Base-by-base conservation (phyloP, 2,329 filamentous ascomycete species). In the Hansfordia pulvinata region DNA sequence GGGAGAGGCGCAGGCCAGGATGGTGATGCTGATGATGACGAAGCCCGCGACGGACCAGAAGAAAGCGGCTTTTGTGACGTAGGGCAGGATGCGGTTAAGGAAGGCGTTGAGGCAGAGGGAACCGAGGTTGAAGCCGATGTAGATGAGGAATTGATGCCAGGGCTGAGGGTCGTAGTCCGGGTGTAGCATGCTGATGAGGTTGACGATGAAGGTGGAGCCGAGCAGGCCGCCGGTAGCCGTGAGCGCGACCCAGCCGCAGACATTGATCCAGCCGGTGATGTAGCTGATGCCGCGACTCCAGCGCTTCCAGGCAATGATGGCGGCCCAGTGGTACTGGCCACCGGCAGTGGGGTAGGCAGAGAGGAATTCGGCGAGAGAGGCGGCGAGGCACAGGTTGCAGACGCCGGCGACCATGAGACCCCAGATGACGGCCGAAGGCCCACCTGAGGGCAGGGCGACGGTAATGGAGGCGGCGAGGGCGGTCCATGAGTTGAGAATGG, bases 81-180 rank as follows among this genome's bases (percentile, higher is more conserved):
- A 58, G 0, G 77, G 76, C 4, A 84, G 56, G 4, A 73, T 40
- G 3, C 57, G 53, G 38, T 70, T 76, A 42, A 64, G 55, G 36
- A 81, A 76, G 2, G 70, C 66, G 35, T 83, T 83, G 47, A 81
- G 54, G 25, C 67, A 30, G 31, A 81, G 69, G 3, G 71, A 71
- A 10, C 66, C 49, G 13, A 72, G 31, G 5, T 69, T 75, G 42
- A 73, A 76, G 6, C 49, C 74, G 23, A 78, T 61, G 47, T 82
- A 83, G 25, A 83, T 74, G 16, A 82, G 54, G 47, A 83, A 83
- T 36, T 80, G 72, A 39, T 84, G 76, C 73, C 76, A 83, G 4
- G 67, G 42, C 41, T 76, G 49, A 2, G 65, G 32, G 13, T 59
- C 53, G 41, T 75, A 82, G 26, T 46, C 53, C 0, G 67, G 56